Base-by-base conservation (phyloP, 2,329 filamentous ascomycete genomes). In the Dendryphion nanum region DNA sequence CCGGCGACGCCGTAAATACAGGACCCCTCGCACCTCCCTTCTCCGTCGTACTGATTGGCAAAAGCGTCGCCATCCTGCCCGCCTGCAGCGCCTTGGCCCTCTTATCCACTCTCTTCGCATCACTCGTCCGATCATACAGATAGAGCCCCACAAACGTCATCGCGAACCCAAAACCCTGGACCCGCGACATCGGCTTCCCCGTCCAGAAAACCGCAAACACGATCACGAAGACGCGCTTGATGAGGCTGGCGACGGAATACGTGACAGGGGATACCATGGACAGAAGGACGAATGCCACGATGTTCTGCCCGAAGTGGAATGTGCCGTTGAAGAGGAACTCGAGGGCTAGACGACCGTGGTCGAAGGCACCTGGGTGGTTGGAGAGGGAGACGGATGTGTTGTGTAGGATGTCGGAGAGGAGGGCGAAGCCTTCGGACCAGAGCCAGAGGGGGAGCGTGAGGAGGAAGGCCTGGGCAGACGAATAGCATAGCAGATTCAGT, bases 191-290 rank as follows among this genome's bases (percentile, higher is more conserved):
- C 2, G 85, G 81, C 64, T 83, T 96, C 48, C 89, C 85, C 69
- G 97, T 98, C 93, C 93, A 98, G 51, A 97, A 71, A 45, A 98
- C 91, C 5, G 93, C 89, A 53, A 95, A 85, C 42, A 93, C 80
- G 54, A 98, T 95, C 57, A 98, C 91, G 59, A 95, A 96, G 10
- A 98, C 93, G 33, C 93, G 85, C 71, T 98, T 98, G 68, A 98
- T 93, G 45, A 98, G 74, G 40, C 86, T 94, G 23, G 93, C 93
- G 24, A 98, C 91, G 0, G 89, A 95, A 71, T 98, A 98, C 0
- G 93, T 97, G 24, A 98, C 93, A 0, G 93, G 93, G 0, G 89
- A 95, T 10, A 97, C 86, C 73, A 95, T 86, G 37, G 89, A 95
- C 5, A 98, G 74, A 5, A 98, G 76, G 16, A 95, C 75, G 61